Evolutionary conservation across 2,329 filamentous ascomycete species (phyloP), one percentile per base, ranked within the genome.

Genomic region (Paramyrothecium sp.): DNA sequence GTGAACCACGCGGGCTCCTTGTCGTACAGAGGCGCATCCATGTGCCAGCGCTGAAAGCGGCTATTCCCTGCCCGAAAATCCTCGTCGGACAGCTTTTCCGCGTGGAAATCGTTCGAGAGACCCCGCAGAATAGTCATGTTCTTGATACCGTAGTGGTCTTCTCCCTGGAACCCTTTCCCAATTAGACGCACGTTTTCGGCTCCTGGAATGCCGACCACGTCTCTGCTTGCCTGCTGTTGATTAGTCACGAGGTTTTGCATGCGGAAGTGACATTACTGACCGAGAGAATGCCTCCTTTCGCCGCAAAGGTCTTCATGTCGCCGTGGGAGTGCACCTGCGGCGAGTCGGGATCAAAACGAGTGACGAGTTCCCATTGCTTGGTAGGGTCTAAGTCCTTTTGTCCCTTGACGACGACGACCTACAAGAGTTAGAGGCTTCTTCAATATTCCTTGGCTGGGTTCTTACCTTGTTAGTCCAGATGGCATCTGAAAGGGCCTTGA

Each of bases 11-110:
- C 71, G 0, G 75, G 75, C 26, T 78, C 71, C 5, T 71, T 68
- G 3, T 61, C 72, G 58, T 78, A 78, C 2, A 79, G 67, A 1
- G 77, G 75, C 8, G 75, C 78, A 57, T 81, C 77, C n/a, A 80
- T 76, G 58, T 80, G 78, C 78, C 78, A 80, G 23, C 75, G 67
- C 51, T 80, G 77, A 57, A 80, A 80, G 19, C 77, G 74, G 1
- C 75, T 78, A 48, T 76, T 69, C 11, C 78, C 77, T 5, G 65
- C 60, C 2, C 69, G 61, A 56, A 78, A 78, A 4, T 76, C 71
- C 1, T 68, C 67, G 7, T 64, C 55, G 1, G 66, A 55, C 12
- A 75, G 69, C 13, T 66, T 61, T 5, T 69, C 63, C 7, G 65
- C 64, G 53, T 80, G 75, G 61, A 69, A 78, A 49, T 71, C 69